Conservation (phyloP, 768 basidiomycete species). For the Pseudohyphozyma bogoriensis region DNA sequence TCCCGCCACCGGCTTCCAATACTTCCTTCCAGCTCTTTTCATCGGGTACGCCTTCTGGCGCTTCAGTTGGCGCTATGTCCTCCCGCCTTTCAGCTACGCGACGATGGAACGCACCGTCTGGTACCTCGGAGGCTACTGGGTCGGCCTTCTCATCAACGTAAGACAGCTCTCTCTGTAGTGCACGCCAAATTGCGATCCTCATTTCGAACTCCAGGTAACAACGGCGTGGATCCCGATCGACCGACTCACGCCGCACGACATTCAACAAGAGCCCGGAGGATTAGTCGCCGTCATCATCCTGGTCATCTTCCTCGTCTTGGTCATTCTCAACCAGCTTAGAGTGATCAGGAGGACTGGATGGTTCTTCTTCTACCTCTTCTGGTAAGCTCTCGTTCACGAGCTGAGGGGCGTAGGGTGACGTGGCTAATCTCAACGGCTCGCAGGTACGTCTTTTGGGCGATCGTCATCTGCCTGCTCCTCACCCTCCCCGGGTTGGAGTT, state of each 20-base stretch:
- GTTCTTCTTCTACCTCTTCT: conserved; percentile 62
- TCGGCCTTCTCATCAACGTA: conserved; percentile 62
- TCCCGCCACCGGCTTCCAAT: conserved; percentile 59
- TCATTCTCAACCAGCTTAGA: conserved; percentile 58
- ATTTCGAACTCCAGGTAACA: conserved; percentile 15
- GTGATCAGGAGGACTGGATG: conserved; percentile 76
- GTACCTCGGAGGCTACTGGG: conserved; percentile 71
- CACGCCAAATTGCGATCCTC: no score
- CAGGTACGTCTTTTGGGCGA: conserved; percentile 46
- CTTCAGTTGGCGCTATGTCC: conserved; percentile 58
- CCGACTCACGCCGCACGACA: conserved; percentile 60
- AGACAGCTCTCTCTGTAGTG: conserved; percentile 41
- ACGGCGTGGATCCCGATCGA: conserved; percentile 53
- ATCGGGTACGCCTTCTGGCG: conserved; percentile 72
- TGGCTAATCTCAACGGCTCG: neutral
- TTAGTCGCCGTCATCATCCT: conserved; percentile 49
- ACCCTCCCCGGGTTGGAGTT: conserved; percentile 58
- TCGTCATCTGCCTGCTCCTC: conserved; percentile 56
- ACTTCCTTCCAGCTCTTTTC: conserved; percentile 68
- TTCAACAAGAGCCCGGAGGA: conserved; percentile 52
- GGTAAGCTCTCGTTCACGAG: conserved; percentile 46
- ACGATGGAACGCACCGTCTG: conserved; percentile 64
- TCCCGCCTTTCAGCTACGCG: conserved; percentile 56
- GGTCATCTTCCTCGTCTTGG: conserved; percentile 49
- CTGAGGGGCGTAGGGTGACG: no score